These are phyloP conservation scores for Epichloe sp. DNA, from an alignment of 2,329 filamentous ascomycete genomes.

Conservation along the genomic window DNA sequence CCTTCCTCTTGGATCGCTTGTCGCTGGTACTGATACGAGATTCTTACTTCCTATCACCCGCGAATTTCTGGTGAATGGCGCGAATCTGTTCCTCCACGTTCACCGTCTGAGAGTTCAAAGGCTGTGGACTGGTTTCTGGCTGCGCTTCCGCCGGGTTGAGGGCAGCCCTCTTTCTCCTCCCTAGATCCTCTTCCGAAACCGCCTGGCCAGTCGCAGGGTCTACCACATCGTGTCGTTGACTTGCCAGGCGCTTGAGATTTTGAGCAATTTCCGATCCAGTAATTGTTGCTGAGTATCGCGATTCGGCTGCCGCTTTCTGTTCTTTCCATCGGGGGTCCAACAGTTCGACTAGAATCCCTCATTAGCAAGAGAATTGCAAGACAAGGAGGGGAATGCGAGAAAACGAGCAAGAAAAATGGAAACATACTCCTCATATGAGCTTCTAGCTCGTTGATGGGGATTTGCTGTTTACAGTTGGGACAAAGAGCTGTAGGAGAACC, in stretches of 20 bases:
- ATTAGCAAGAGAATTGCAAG: not conserved
- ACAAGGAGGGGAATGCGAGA: not conserved
- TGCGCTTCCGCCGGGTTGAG: slow-evolving; percentile 51
- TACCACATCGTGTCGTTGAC: slow-evolving; percentile 77
- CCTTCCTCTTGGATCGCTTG: not conserved
- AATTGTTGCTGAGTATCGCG: slow-evolving; percentile 72
- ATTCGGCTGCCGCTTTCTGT: slow-evolving; percentile 79
- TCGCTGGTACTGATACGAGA: not conserved
- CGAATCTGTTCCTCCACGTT: slow-evolving; percentile 82
- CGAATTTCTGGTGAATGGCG: slow-evolving; percentile 43
- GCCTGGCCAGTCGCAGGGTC: slow-evolving; percentile 58
- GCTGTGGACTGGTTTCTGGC: slow-evolving; percentile 42
- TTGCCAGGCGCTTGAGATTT: slow-evolving; percentile 89
- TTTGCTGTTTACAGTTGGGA: slow-evolving; percentile 84
- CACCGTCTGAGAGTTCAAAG: slow-evolving; percentile 49
- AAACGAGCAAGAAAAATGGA: not conserved
- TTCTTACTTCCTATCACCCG: slow-evolving; percentile 19
- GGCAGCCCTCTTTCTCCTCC: slow-evolving; percentile 64
- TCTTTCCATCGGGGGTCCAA: slow-evolving; percentile 93
- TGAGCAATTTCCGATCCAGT: slow-evolving; percentile 79
- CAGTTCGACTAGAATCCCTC: slow-evolving; percentile 55
- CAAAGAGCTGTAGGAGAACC: slow-evolving; percentile 61
- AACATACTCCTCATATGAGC: slow-evolving; percentile 75
- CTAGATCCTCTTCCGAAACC: slow-evolving; percentile 59
- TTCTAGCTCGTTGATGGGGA: slow-evolving; percentile 76